Evolutionary conservation across 2,329 filamentous ascomycete species (phyloP).

Genomic region (Colletotrichum tabaci): DNA sequence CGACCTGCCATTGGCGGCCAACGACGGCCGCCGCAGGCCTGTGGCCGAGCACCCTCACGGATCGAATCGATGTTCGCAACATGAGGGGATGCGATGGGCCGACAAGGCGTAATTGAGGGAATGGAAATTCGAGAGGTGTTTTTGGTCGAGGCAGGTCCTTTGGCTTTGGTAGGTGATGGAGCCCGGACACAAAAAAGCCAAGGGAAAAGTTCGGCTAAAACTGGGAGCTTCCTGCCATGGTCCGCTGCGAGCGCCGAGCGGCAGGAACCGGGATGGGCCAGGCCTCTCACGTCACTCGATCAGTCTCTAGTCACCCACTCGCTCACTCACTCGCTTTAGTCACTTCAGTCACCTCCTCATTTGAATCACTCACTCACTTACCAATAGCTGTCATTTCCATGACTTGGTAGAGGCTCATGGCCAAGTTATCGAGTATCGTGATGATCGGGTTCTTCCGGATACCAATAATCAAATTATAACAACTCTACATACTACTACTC

Average conservation of each 20-base stretch:
- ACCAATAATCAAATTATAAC: too few relatives aligned
- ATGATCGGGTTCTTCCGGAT: background rate
- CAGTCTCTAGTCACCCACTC: background rate
- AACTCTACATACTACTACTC: background rate
- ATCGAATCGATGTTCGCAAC: constrained; percentile 79
- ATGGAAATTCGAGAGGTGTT: constrained; percentile 47
- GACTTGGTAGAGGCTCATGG: background rate
- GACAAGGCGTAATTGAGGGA: constrained; percentile 51
- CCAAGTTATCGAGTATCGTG: too few relatives aligned
- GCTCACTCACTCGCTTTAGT: too few relatives aligned
- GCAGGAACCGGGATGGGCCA: constrained; percentile 43
- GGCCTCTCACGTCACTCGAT: constrained; percentile 39
- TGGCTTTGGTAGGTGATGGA: constrained; percentile 45
- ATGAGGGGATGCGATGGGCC: constrained; percentile 70
- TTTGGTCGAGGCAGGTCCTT: constrained; percentile 31
- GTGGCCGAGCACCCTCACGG: constrained; percentile 72
- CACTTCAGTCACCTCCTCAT: too few relatives aligned
- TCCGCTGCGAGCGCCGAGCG: constrained; percentile 31
- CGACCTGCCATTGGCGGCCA: constrained; percentile 71
- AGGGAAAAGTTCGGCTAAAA: constrained; percentile 62
- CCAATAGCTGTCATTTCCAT: constrained; percentile 11
- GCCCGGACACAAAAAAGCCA: constrained; percentile 57
- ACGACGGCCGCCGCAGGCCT: constrained; percentile 67
- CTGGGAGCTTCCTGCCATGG: constrained; percentile 37
- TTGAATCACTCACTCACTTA: background rate